These are phyloP conservation scores for Stephania japonica DNA, from an alignment of 164 flowering plant species.

Conservation along the genomic window DNA sequence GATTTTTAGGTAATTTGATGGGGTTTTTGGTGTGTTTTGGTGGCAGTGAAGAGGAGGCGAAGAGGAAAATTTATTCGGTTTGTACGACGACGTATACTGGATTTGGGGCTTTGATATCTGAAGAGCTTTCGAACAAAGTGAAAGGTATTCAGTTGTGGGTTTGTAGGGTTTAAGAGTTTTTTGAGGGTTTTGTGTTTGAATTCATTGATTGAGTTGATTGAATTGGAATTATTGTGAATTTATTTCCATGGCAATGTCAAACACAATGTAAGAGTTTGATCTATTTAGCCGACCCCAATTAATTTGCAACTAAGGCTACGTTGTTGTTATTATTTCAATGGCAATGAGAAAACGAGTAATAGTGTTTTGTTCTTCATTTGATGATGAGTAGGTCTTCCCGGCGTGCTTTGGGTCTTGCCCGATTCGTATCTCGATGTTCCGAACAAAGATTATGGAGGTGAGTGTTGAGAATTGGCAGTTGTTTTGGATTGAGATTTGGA, in stretches of 20 bases:
- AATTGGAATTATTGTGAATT: background rate
- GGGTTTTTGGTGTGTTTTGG: constrained; percentile 10
- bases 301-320: no score
- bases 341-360: no score
- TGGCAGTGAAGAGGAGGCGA: constrained; percentile 89
- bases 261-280: no score
- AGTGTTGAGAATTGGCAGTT: constrained; percentile 2
- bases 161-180: constrained; percentile 6
- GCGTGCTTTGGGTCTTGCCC: constrained; percentile 94
- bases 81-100: constrained; percentile 84
- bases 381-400: constrained; percentile 54
- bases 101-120: constrained; percentile 86
- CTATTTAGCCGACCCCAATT: no score
- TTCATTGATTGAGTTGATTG: background rate
- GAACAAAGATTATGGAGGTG: constrained; percentile 98
- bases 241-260: no score
- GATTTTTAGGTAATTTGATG: background rate
- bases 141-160: constrained; percentile 49
- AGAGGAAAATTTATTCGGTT: constrained; percentile 92
- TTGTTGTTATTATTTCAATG: no score
- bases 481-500: background rate
- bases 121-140: constrained; percentile 84
- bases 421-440: constrained; percentile 98
- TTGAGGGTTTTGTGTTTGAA: background rate
- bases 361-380: constrained; percentile 1